These are phyloP conservation scores for Fusarium subglutinans DNA, from an alignment of 2,329 filamentous ascomycete genomes.

Conservation along the genomic window DNA sequence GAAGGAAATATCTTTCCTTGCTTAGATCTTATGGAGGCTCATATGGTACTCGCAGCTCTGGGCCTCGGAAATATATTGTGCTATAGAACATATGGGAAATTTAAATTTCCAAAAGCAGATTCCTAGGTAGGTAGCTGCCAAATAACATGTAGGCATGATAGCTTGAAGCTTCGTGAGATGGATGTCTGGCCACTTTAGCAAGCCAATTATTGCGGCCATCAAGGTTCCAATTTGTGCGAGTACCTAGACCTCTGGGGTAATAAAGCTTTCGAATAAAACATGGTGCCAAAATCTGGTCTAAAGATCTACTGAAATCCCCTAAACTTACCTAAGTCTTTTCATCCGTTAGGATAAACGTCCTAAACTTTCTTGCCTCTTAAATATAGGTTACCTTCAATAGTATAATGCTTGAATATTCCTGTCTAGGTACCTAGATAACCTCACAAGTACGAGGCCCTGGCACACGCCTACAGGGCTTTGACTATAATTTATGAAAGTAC, in stretches of 20 bases:
- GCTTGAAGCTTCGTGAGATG: neutral
- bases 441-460: neutral
- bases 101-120: neutral
- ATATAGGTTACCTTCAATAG: neutral
- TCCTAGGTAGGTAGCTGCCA: neutral
- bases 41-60: neutral
- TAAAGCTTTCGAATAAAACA: neutral
- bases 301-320: neutral
- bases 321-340: neutral
- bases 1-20: neutral
- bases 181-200: neutral
- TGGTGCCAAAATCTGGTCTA: neutral
- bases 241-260: neutral
- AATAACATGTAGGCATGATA: neutral
- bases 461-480: neutral
- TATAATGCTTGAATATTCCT: neutral
- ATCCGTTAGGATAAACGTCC: neutral
- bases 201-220: neutral
- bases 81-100: too few relatives aligned
- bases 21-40: neutral
- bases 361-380: neutral
- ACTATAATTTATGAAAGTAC: neutral
- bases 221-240: neutral
- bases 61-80: neutral
- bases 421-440: neutral